phyloP scores from a whole-genome alignment of 2,329 filamentous ascomycete genomes.

The Penicillium occitanis region DNA sequence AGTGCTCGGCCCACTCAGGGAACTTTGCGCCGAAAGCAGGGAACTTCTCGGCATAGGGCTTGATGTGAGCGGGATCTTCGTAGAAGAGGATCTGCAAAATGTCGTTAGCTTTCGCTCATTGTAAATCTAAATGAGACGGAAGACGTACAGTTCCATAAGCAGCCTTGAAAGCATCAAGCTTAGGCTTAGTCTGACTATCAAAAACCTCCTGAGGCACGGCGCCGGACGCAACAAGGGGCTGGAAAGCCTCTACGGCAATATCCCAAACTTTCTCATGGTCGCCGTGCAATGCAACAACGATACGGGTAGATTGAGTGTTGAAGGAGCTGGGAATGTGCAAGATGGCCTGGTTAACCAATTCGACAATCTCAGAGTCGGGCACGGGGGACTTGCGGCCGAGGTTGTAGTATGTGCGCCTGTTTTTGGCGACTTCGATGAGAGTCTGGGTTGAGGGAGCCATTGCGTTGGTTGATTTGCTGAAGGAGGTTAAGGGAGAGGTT shows the following conservation, averaged over 20 bases:
- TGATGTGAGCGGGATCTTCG: conserved; percentile 69
- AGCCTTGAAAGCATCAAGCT: conserved; percentile 62
- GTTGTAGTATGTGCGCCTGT: conserved; percentile 39
- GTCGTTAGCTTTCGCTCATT: background rate
- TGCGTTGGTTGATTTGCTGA: conserved; percentile 10
- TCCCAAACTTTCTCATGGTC: conserved; percentile 91
- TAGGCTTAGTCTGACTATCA: conserved; percentile 48
- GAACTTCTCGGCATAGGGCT: conserved; percentile 66
- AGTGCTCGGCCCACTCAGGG: conserved; percentile 72
- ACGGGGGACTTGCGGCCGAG: conserved; percentile 38
- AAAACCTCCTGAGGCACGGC: conserved; percentile 54
- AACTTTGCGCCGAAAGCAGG: conserved; percentile 77
- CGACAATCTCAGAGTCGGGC: conserved; percentile 38
- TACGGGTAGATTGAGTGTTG: conserved; percentile 82
- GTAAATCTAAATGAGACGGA: background rate
- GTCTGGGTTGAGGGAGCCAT: conserved; percentile 25
- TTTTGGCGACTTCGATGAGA: conserved; percentile 35
- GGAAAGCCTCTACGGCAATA: conserved; percentile 63
- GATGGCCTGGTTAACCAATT: conserved; percentile 52
- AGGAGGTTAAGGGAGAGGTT: background rate
- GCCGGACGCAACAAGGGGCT: conserved; percentile 64
- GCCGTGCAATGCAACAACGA: conserved; percentile 73
- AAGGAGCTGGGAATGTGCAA: conserved; percentile 75
- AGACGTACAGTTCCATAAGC: conserved; percentile 71
- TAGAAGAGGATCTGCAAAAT: conserved; percentile 69